phyloP scores from a whole-genome alignment of 2,329 filamentous ascomycete species.

The Didymosphaeria variabile region DNA sequence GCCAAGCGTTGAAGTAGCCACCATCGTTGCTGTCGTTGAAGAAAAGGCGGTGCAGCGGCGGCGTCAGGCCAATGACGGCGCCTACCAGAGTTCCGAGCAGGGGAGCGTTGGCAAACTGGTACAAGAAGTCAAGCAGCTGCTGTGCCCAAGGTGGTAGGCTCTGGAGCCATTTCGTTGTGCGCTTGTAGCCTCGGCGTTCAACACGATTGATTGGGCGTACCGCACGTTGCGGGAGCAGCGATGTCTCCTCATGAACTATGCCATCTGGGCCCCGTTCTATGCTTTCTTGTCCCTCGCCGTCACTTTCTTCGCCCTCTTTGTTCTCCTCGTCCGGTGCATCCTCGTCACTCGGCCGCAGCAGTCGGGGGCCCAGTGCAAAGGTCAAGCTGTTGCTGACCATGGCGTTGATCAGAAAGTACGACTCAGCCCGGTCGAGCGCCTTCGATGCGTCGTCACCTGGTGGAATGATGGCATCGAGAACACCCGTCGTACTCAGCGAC shows the following conservation, averaged over 20 bases:
- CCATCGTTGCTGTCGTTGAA: conserved; percentile 67
- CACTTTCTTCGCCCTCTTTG: conserved; percentile 23
- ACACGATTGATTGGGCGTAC: conserved; percentile 37
- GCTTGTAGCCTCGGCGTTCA: conserved; percentile 45
- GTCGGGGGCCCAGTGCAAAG: conserved; percentile 68
- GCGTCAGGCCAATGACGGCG: conserved; percentile 67
- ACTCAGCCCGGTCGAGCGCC: conserved; percentile 68
- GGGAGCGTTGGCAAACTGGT: conserved; percentile 68
- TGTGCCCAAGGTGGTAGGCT: conserved; percentile 51
- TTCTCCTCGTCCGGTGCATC: conserved; percentile 50
- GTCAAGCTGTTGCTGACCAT: conserved; percentile 71
- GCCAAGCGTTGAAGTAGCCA: conserved; percentile 72
- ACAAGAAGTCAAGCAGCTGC: conserved; percentile 52
- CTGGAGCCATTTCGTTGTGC: conserved; percentile 46
- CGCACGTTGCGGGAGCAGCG: conserved; percentile 58
- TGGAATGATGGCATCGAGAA: conserved; percentile 61
- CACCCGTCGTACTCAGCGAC: conserved; percentile 64
- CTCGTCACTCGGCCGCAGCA: conserved; percentile 61
- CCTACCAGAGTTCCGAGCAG: conserved; percentile 69
- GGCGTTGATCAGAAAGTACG: conserved; percentile 72
- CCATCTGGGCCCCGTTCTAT: conserved; percentile 37
- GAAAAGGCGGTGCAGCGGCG: conserved; percentile 68
- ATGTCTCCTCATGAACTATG: conserved; percentile 58
- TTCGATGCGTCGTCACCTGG: conserved; percentile 53
- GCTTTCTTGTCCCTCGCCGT: conserved; percentile 25